phyloP scores from a whole-genome alignment of 257 asterid genomes.

The Jacaranda mimosifolia region DNA sequence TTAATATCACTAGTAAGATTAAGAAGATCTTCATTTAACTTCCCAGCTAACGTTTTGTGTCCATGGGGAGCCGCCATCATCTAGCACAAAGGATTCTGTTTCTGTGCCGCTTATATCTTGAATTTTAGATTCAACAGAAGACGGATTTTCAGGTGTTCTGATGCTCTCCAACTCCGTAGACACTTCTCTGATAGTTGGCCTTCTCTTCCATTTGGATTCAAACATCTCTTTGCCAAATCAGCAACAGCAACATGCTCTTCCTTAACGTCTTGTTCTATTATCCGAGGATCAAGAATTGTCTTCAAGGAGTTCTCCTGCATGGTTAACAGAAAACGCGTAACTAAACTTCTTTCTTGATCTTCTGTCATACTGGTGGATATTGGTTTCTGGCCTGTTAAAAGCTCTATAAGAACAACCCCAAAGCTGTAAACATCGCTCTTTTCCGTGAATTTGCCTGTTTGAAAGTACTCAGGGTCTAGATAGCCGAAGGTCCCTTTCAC shows the following conservation, averaged over 20 bases:
- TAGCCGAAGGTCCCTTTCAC: slow-evolving; percentile 50
- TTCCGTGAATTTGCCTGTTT: slow-evolving; percentile 43
- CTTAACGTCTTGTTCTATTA: slow-evolving; percentile 34
- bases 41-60: not conserved
- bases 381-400: slow-evolving; percentile 43
- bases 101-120: slow-evolving; percentile 12
- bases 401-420: slow-evolving; percentile 51
- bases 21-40: no score
- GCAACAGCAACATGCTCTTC: slow-evolving; percentile 39
- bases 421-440: slow-evolving; percentile 53
- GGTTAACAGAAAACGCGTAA: slow-evolving; percentile 34
- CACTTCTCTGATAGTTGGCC: slow-evolving; percentile 51
- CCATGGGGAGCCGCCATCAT: not conserved
- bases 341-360: slow-evolving; percentile 41
- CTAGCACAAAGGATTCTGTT: not conserved
- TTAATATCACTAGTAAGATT: no score
- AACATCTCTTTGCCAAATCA: slow-evolving; percentile 37
- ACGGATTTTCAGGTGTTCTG: slow-evolving; percentile 22
- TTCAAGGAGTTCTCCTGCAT: slow-evolving; percentile 33
- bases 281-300: slow-evolving; percentile 39
- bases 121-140: slow-evolving; percentile 25
- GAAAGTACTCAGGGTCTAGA: slow-evolving; percentile 49
- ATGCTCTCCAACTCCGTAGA: slow-evolving; percentile 43
- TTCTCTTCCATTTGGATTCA: slow-evolving; percentile 37
- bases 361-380: slow-evolving; percentile 32